These are phyloP conservation scores for Microstegium vimineum DNA, from an alignment of 176 grass and related monocot genomes.

Conservation along the genomic window DNA sequence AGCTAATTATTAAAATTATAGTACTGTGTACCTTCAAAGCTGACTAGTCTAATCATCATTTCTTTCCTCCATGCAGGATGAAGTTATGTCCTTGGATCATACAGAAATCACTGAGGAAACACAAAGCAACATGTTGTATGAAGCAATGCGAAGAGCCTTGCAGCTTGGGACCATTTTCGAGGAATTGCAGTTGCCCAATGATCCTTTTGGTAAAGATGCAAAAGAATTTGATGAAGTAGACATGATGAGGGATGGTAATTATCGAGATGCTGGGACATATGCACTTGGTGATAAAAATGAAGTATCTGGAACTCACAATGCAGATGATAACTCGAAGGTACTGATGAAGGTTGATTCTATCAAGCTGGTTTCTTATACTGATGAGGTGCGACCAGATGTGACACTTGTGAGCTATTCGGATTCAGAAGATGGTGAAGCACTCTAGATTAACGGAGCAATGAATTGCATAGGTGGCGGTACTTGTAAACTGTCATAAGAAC, in stretches of 20 bases:
- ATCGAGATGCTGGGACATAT: not conserved
- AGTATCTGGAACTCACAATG: not conserved
- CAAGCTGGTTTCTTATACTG: not conserved
- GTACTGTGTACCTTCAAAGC: not conserved
- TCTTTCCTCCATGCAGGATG: not conserved
- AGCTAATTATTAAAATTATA: not conserved
- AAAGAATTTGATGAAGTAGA: not conserved
- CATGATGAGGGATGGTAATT: not conserved
- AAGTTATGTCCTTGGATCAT: not conserved
- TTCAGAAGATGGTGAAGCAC: not conserved
- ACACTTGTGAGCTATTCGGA: not conserved
- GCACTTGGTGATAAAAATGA: not conserved
- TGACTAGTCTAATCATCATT: not conserved
- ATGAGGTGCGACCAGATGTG: not conserved
- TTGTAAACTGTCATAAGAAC: not conserved
- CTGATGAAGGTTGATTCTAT: not conserved
- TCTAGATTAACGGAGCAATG: not conserved
- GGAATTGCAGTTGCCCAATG: not conserved
- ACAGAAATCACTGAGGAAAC: not conserved
- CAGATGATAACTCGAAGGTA: not conserved
- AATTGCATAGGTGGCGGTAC: not conserved
- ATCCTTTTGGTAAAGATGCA: no score
- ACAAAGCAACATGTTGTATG: not conserved
- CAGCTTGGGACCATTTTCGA: not conserved
- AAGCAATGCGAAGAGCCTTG: slow-evolving; percentile 24